Conservation (phyloP, 2,329 filamentous ascomycete genomes). For the Alternaria brassicicola region DNA sequence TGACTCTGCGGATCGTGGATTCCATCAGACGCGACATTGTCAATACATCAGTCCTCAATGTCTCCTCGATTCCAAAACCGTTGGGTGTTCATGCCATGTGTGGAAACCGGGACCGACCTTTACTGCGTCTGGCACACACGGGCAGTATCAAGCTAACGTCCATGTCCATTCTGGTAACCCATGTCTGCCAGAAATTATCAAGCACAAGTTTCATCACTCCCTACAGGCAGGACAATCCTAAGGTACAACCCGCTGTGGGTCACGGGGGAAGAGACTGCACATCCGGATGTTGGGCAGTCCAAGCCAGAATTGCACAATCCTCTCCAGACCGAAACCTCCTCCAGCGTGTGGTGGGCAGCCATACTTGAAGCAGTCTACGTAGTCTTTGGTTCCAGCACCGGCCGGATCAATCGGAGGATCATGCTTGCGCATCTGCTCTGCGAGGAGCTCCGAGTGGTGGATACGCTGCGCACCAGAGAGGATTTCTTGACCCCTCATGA, state of each 20-base stretch:
- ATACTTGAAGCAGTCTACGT: constrained; percentile 68
- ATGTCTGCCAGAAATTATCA: not conserved
- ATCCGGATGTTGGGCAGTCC: constrained; percentile 68
- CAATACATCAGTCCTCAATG: not conserved
- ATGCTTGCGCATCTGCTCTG: constrained; percentile 63
- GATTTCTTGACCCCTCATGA: constrained; percentile 74
- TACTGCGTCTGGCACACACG: not conserved
- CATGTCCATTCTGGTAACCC: not conserved
- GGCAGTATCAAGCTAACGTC: not conserved
- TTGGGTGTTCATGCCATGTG: not conserved
- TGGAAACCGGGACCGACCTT: not conserved
- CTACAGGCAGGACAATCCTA: constrained; percentile 29
- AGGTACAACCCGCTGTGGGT: constrained; percentile 62
- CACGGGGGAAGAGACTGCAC: constrained; percentile 67
- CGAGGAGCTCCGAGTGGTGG: constrained; percentile 64
- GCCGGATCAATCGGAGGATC: constrained; percentile 63
- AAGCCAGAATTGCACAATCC: constrained; percentile 71
- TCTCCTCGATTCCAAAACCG: not conserved
- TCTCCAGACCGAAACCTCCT: constrained; percentile 69
- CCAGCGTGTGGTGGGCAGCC: constrained; percentile 69
- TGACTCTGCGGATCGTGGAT: not conserved
- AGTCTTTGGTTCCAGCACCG: constrained; percentile 66
- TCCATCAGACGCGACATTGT: not conserved
- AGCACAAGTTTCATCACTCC: not conserved
- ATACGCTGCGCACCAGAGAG: constrained; percentile 72